phyloP scores from a whole-genome alignment of 495 filamentous ascomycete genomes.

The Xylaria grammica region DNA sequence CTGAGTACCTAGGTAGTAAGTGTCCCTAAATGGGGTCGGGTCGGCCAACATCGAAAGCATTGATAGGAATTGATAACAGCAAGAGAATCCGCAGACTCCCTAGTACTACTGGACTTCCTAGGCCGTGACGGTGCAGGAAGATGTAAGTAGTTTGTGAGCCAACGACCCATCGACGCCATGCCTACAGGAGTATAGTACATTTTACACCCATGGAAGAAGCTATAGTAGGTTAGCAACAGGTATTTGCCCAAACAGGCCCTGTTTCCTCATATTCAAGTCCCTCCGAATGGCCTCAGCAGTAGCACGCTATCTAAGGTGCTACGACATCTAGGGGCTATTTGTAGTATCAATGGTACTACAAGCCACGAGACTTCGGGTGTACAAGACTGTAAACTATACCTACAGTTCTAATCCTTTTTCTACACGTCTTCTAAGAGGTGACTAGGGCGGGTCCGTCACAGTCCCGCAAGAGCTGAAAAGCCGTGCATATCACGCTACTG shows the following conservation, averaged over 20 bases:
- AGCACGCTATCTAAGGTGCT: neutral
- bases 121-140: neutral
- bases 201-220: neutral
- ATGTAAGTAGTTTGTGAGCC: conserved; percentile 9
- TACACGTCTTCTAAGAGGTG: neutral
- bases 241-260: too few relatives aligned
- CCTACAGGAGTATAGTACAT: conserved; percentile 10
- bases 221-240: neutral
- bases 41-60: too few relatives aligned
- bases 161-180: conserved; percentile 2
- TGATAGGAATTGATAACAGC: conserved; percentile 4
- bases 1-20: too few relatives aligned
- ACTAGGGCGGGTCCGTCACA: conserved; percentile 14
- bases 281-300: too few relatives aligned
- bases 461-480: conserved; percentile 10
- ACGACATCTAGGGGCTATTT: too few relatives aligned
- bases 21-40: too few relatives aligned
- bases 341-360: neutral
- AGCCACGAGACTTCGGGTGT: neutral
- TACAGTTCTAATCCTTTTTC: neutral
- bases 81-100: conserved; percentile 14
- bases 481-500: conserved; percentile 2
- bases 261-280: too few relatives aligned
- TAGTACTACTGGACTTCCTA: too few relatives aligned
- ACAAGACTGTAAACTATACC: too few relatives aligned